These are phyloP conservation scores for Papilionanthe hybrid DNA, from an alignment of 116 monocot genomes.

Conservation along the genomic window DNA sequence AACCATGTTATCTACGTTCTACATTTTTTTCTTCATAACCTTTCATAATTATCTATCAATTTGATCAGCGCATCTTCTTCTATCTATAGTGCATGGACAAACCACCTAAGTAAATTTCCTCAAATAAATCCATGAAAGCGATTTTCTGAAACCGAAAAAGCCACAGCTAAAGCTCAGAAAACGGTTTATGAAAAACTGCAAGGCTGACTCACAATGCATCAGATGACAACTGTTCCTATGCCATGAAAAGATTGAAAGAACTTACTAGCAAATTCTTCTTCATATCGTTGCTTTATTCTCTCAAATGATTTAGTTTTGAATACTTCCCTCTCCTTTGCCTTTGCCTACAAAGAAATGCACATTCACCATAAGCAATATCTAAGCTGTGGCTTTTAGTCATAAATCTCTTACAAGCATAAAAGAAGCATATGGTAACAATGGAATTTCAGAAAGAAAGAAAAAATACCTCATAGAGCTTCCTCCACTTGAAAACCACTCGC, in stretches of 20 bases:
- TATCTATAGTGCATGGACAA: neutral
- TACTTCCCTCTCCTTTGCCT: slow-evolving; percentile 55
- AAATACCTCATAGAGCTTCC: slow-evolving; percentile 55
- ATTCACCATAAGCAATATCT: neutral
- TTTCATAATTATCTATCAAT: neutral
- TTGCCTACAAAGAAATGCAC: slow-evolving; percentile 43
- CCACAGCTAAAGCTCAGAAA: neutral
- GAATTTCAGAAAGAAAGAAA: neutral
- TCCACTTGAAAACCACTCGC: slow-evolving; percentile 62
- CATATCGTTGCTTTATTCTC: slow-evolving; percentile 61
- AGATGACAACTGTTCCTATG: neutral
- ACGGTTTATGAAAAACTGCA: neutral
- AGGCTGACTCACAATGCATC: neutral
- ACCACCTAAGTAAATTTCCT: neutral
- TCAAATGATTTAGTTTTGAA: slow-evolving; percentile 35
- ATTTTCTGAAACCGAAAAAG: neutral
- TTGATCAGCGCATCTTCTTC: neutral
- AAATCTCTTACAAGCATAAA: neutral
- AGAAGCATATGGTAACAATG: neutral
- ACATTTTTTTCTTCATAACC: neutral
- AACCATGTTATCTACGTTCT: neutral
- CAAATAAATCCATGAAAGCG: neutral
- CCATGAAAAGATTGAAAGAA: slow-evolving; percentile 11
- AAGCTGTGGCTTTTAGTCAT: neutral
- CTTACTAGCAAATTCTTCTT: slow-evolving; percentile 64